Conservation (phyloP, 2,329 filamentous ascomycete genomes). For the Tolypocladium capitatum region DNA sequence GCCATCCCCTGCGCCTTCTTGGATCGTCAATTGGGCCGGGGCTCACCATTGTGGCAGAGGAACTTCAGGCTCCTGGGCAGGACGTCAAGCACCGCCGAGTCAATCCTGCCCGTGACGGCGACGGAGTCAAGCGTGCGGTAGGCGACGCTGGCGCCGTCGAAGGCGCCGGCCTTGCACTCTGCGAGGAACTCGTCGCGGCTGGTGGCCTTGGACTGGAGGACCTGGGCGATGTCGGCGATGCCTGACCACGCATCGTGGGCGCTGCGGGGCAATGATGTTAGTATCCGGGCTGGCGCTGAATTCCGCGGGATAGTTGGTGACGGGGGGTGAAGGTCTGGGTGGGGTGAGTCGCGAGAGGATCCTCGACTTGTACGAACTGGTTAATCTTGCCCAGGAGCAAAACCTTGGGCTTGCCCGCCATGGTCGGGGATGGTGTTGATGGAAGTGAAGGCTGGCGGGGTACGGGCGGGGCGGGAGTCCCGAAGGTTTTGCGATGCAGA, state of each 20-base stretch:
- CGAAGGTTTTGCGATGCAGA: too few species aligned
- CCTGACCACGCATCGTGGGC: conserved; percentile 52
- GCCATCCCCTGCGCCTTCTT: too few species aligned
- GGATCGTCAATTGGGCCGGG: not conserved
- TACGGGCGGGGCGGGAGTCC: too few species aligned
- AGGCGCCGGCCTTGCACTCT: conserved; percentile 49
- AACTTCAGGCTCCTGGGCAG: conserved; percentile 42
- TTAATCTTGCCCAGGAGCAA: conserved; percentile 25
- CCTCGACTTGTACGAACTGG: conserved; percentile 17
- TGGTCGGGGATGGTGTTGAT: conserved; percentile 3
- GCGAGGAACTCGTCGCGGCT: conserved; percentile 54
- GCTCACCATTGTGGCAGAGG: conserved; percentile 46
- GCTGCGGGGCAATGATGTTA: conserved; percentile 23
- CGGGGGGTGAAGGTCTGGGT: not conserved
- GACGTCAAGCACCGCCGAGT: conserved; percentile 52
- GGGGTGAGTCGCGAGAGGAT: not conserved
- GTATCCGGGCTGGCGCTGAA: not conserved
- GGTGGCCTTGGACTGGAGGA: conserved; percentile 47
- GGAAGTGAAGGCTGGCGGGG: not conserved
- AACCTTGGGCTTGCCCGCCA: conserved; percentile 21
- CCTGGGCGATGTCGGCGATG: conserved; percentile 48
- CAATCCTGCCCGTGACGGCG: conserved; percentile 52
- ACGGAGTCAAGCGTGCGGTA: conserved; percentile 61
- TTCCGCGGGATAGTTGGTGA: not conserved
- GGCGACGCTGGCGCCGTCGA: conserved; percentile 51